These are phyloP conservation scores for Aciculosporium take DNA, from an alignment of 2,329 filamentous ascomycete genomes.

Conservation along the genomic window DNA sequence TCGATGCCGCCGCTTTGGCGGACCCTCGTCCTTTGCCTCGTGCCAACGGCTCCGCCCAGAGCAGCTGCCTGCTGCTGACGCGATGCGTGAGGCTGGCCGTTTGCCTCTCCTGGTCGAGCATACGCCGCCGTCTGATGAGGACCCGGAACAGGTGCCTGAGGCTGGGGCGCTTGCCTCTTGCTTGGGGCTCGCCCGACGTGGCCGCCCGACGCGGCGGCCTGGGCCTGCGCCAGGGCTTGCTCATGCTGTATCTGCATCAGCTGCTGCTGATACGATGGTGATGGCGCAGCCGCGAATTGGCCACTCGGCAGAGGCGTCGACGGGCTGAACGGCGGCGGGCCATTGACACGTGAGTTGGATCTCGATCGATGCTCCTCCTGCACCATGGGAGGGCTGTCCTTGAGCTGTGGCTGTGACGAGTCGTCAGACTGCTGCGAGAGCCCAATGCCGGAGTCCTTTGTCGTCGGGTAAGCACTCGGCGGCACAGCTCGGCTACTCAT, in stretches of 20 bases:
- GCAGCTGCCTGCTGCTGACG: constrained; percentile 23
- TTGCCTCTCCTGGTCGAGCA: constrained; percentile 16
- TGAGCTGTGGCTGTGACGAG: constrained; percentile 29
- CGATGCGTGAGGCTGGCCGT: constrained; percentile 19
- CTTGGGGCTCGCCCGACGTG: constrained; percentile 61
- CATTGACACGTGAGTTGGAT: constrained; percentile 52
- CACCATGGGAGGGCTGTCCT: constrained; percentile 45
- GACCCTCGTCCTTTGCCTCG: constrained; percentile 61
- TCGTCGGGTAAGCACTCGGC: constrained; percentile 29
- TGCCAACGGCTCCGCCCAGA: constrained; percentile 28
- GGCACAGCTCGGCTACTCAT: constrained; percentile 43
- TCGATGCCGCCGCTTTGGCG: constrained; percentile 72
- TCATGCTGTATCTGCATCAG: constrained; percentile 72
- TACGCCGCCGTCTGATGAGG: constrained; percentile 15
- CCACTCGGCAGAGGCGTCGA: constrained; percentile 22
- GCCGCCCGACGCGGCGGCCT: constrained; percentile 59
- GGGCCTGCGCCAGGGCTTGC: constrained; percentile 64
- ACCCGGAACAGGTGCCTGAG: constrained; percentile 12
- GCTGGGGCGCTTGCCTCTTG: constrained; percentile 41
- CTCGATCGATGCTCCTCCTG: constrained; percentile 54
- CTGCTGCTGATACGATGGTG: constrained; percentile 44
- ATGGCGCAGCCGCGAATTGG: constrained; percentile 21
- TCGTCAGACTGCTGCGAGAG: constrained; percentile 47
- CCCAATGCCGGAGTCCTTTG: constrained; percentile 49
- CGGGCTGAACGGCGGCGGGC: constrained; percentile 34